Evolutionary conservation across 2,329 filamentous ascomycete genomes (phyloP), one percentile per base, ranked within the genome.

Genomic region (Penicillium sp.): DNA sequence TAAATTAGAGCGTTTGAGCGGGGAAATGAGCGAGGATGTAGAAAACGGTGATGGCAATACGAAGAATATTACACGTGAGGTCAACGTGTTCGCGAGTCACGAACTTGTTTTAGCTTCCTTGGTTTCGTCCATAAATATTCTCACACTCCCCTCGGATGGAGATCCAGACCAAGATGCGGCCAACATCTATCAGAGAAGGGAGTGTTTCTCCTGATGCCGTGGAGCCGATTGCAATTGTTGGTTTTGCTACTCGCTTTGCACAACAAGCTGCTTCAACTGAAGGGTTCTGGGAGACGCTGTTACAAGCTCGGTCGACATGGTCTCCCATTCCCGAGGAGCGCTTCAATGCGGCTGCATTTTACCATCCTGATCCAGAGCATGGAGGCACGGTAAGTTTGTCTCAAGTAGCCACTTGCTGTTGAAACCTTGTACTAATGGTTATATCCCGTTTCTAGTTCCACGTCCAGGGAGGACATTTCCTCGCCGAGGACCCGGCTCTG

Each of bases 351-450:
- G 52, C 55, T 13, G 61, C 56, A 2, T 59, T 56, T 42, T 67
- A 64, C 45, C 64, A 67, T 42, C 65, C 65, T 4, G 56, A 65
- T 37, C 47, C 54, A 7, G 57, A 63, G 23, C 55, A 60, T 49
- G 55, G 54, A 17, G 60, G 55, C 32, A 61, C 59, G 10, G 57
- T 60, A 36, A 42, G 49, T 52, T n/a, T n/a, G n/a, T n/a, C n/a
- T n/a, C n/a, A n/a, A n/a, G n/a, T n/a, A n/a, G n/a, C 12, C 16
- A 17, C 9, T 32, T 7, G 4, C 16, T 13, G 14, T n/a, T 13
- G 28, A 3, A 17, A 4, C 12, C 7, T 11, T 14, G 27, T 12
- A 10, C 32, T 27, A 6, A 34, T 13, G 9, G 35, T 17, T 3
- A n/a, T 4, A 3, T 23, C 11, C 27, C 11, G 10, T 10, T n/a